These are phyloP conservation scores for Diaporthe destruens DNA, from an alignment of 2,329 filamentous ascomycete species.

Conservation along the genomic window DNA sequence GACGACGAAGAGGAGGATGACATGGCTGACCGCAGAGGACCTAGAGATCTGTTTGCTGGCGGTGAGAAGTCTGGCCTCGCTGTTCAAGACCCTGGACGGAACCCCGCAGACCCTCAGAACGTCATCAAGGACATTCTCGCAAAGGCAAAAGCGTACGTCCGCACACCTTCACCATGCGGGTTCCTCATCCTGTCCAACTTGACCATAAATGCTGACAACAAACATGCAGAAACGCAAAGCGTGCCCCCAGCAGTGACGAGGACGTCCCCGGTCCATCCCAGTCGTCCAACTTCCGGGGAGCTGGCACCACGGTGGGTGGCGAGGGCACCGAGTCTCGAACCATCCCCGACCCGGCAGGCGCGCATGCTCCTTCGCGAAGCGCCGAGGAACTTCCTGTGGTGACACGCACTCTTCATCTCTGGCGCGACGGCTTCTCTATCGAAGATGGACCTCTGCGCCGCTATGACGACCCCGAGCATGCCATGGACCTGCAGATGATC, in stretches of 20 bases:
- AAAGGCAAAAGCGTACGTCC: slow-evolving; percentile 71
- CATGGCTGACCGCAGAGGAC: slow-evolving; percentile 69
- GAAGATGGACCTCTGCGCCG: slow-evolving; percentile 83
- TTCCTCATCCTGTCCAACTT: not conserved
- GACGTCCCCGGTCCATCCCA: slow-evolving; percentile 64
- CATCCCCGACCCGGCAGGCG: slow-evolving; percentile 68
- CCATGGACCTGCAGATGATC: slow-evolving; percentile 79
- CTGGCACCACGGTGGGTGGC: slow-evolving; percentile 82
- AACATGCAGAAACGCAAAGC: slow-evolving; percentile 68
- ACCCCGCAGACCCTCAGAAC: slow-evolving; percentile 62
- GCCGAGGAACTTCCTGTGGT: slow-evolving; percentile 45
- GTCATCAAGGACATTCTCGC: slow-evolving; percentile 74
- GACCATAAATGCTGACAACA: not conserved
- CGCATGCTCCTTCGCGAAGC: slow-evolving; percentile 48
- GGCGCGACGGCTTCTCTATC: slow-evolving; percentile 87
- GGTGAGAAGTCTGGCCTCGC: slow-evolving; percentile 85
- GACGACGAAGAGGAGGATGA: slow-evolving; percentile 68
- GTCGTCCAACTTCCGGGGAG: slow-evolving; percentile 70
- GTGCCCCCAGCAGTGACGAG: slow-evolving; percentile 46
- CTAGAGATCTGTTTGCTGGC: slow-evolving; percentile 81
- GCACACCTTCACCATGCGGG: not conserved
- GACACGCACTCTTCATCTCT: slow-evolving; percentile 78
- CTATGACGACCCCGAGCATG: slow-evolving; percentile 83
- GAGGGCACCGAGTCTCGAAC: slow-evolving; percentile 78
- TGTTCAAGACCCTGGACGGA: slow-evolving; percentile 71